Conservation (phyloP, 2,329 filamentous ascomycete genomes). For the Biscogniauxia mediterranea region DNA sequence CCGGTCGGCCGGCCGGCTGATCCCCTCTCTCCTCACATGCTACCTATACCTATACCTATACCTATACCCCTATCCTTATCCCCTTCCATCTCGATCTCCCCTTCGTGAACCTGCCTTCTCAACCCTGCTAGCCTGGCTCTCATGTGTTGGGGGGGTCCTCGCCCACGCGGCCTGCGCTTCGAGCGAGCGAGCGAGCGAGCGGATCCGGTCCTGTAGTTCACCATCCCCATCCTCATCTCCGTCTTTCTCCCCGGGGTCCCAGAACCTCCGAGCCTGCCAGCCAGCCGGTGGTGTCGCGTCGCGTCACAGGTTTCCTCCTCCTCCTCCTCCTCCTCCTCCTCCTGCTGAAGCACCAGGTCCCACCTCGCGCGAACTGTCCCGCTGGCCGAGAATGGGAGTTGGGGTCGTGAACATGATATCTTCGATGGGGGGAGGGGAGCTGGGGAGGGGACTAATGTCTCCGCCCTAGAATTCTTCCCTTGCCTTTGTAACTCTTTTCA, state of each 20-base stretch:
- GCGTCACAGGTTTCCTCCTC: constrained; percentile 33
- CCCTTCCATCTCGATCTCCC: not conserved
- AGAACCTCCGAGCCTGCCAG: no score
- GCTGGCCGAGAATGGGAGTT: constrained; percentile 51
- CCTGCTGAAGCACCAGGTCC: constrained; percentile 32
- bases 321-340: no score
- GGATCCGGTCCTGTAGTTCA: constrained; percentile 31
- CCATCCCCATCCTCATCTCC: constrained; percentile 13
- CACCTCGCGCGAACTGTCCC: constrained; percentile 45
- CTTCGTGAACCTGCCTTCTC: constrained; percentile 22
- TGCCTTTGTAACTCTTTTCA: no score
- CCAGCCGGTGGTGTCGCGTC: constrained; percentile 10
- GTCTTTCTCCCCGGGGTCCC: constrained; percentile 18
- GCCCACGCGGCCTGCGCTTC: constrained; percentile 26
- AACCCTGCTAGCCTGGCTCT: constrained; percentile 27
- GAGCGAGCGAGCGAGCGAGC: no score
- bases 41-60: not conserved
- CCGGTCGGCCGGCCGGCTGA: no score
- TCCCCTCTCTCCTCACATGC: no score
- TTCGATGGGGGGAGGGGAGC: constrained; percentile 43
- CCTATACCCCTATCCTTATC: not conserved
- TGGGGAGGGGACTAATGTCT: no score
- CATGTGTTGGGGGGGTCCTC: constrained; percentile 27
- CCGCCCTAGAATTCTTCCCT: no score
- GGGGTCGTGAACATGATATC: constrained; percentile 60